Evolutionary conservation across 495 filamentous ascomycete species (phyloP), one percentile per base, ranked within the genome.

Genomic region (Venustampulla echinocandica): DNA sequence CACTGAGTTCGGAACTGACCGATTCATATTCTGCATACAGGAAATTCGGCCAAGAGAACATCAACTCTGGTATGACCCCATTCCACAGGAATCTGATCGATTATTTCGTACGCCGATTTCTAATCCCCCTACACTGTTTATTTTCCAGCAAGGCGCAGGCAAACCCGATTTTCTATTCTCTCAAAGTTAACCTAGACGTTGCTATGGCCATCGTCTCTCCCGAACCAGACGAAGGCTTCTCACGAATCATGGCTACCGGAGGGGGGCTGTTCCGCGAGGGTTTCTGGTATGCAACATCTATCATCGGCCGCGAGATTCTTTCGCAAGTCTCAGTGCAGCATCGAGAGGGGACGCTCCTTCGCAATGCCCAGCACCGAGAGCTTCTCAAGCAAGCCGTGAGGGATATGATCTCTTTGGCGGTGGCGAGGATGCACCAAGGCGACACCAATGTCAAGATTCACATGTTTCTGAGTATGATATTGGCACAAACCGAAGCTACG

Each of bases 131-230:
- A 0, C 77, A 81, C 47, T 62, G 66, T 10, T 69, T 73, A 0
- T 80, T 76, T 47, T 68, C 71, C 5, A 59, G 63, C 14, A 67
- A 72, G 44, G 70, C 75, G 14, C 61, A 61, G 7, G 52, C 58
- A 9, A 66, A 76, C 13, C 74, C 71, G 0, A 57, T 71, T 47
- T 80, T 70, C 53, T 80, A 71, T 53, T 80, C 77, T 3, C 71
- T 67, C 4, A 80, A 76, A 51, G 56, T 72, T 6, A 66, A 67
- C 32, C 53, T 80, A 0, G 77, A 81, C 23, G 57, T 64, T 13
- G 67, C 72, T 0, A 52, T 77, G 21, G 64, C 70, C 15, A 67
- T 78, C 19, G 54, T 78, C 13, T 73, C 71, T 0, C 71, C 59
- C 5, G 58, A 68, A 14, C 64, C 21, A 2, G 64, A 69, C 36